These are phyloP conservation scores for Cryphonectria nitschkei DNA, from an alignment of 2,329 filamentous ascomycete species.

Conservation along the genomic window DNA sequence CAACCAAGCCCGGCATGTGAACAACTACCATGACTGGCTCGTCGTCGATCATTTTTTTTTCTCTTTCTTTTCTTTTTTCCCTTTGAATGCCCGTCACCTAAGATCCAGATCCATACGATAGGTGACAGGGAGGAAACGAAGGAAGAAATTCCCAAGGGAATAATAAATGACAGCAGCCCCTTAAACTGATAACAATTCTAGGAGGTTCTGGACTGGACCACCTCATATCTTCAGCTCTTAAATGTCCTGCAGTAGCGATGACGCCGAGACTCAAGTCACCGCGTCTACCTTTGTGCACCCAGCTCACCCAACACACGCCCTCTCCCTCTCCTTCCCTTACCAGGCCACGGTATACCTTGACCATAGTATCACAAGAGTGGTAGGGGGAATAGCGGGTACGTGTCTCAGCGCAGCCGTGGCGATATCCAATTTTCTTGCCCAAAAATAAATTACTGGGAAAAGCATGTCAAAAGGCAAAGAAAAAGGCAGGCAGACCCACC, in stretches of 20 bases:
- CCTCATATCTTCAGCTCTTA: background rate
- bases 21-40: background rate
- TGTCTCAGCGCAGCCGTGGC: background rate
- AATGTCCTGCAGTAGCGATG: background rate
- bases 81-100: background rate
- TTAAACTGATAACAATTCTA: background rate
- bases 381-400: background rate
- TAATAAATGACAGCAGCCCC: background rate
- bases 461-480: background rate
- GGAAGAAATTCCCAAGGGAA: background rate
- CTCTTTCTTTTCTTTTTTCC: background rate
- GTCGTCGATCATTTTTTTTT: background rate
- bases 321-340: no score
- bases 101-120: background rate
- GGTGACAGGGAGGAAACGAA: background rate
- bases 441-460: background rate
- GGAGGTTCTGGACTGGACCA: background rate
- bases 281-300: background rate
- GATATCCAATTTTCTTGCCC: background rate
- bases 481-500: background rate
- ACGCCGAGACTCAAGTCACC: background rate
- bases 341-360: background rate
- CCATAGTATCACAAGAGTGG: background rate
- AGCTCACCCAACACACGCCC: background rate
- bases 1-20: conserved; percentile 1